These are phyloP conservation scores for Neoboletus magnificus DNA, from an alignment of 768 basidiomycete species.

Conservation along the genomic window DNA sequence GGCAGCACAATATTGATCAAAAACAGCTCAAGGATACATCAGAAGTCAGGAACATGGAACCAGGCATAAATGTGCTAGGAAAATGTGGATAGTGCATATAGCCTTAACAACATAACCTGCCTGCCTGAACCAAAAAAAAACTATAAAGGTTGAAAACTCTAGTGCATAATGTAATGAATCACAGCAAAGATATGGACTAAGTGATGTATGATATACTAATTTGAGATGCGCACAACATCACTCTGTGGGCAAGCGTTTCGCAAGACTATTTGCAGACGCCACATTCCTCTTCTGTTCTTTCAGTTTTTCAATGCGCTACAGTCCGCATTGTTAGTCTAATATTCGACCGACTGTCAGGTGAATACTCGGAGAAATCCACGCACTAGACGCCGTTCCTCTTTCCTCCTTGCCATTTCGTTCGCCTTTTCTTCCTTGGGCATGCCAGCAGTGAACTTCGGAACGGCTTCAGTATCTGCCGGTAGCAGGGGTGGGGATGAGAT, in stretches of 20 bases:
- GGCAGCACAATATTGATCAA: too few species aligned
- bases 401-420: slow-evolving; percentile 85
- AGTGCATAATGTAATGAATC: too few species aligned
- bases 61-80: too few species aligned
- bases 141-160: too few species aligned
- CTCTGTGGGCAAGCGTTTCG: not conserved
- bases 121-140: too few species aligned
- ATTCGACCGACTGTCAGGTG: not conserved
- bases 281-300: slow-evolving; percentile 76
- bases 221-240: not conserved
- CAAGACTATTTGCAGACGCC: not conserved
- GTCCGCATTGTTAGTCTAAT: not conserved
- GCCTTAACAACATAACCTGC: too few species aligned
- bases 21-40: too few species aligned
- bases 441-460: slow-evolving; percentile 34
- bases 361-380: slow-evolving; percentile 16
- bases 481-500: slow-evolving; percentile 21
- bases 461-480: slow-evolving; percentile 10
- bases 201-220: too few species aligned
- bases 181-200: too few species aligned
- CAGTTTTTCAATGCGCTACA: slow-evolving; percentile 69
- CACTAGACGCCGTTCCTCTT: slow-evolving; percentile 91
- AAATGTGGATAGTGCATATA: too few species aligned
- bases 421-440: slow-evolving; percentile 91
- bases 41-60: too few species aligned